Evolutionary conservation across 495 filamentous ascomycete species (phyloP).

Genomic region (Annulohypoxylon bovei): DNA sequence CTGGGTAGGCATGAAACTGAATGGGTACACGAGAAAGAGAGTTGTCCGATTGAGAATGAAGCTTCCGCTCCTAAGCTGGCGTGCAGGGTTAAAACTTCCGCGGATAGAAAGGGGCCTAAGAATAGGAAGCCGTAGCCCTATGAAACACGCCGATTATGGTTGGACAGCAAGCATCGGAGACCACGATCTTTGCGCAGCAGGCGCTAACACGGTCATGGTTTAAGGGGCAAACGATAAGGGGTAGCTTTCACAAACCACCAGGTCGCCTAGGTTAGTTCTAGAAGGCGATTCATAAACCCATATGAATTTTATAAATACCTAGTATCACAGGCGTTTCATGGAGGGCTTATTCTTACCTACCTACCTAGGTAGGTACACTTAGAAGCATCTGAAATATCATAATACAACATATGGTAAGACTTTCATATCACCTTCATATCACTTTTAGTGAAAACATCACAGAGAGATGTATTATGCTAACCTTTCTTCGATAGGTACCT

Average conservation of each 20-base stretch:
- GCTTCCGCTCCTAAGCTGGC: background rate
- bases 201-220: background rate
- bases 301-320: background rate
- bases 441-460: too few species aligned
- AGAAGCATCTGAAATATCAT: too few species aligned
- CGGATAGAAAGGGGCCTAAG: background rate
- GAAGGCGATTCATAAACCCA: background rate
- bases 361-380: too few species aligned
- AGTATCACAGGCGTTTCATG: too few species aligned
- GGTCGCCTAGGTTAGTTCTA: too few species aligned
- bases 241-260: background rate
- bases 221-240: background rate
- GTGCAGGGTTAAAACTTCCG: background rate
- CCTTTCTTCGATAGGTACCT: too few species aligned
- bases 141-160: background rate
- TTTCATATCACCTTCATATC: too few species aligned
- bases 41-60: background rate
- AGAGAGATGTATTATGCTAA: too few species aligned
- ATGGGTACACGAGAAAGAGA: too few species aligned
- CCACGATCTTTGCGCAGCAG: background rate
- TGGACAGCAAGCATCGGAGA: background rate
- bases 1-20: too few species aligned
- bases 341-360: background rate
- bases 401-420: too few species aligned
- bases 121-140: background rate